Base-by-base conservation (phyloP, 2,329 filamentous ascomycete species). In the Hypoxylon sp. region DNA sequence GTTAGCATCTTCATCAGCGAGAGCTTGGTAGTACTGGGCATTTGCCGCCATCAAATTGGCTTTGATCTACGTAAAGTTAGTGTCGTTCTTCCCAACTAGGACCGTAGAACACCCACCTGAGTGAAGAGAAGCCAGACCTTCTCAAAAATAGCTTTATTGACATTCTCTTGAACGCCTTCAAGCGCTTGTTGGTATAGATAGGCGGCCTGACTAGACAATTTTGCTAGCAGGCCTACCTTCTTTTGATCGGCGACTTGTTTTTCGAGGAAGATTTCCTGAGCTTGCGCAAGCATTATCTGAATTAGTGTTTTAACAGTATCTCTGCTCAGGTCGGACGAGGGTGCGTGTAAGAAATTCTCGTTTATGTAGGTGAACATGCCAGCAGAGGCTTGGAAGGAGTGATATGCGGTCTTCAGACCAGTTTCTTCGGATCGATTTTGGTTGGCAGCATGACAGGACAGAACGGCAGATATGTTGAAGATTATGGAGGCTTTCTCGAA, bases 351-450 rank as follows among this genome's bases (percentile, higher is more conserved):
- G 79, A 99, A 99, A 83, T 99, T 99, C 82, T 99, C 96, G 81
- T 99, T 99, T 84, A 99, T 99, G 77, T 99, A 99, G 59, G 95
- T 98, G 81, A 98, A 99, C 96, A 99, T 99, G 83, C 96, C 96
- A 9, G 96, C 96, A 6, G 95, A 94, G 44, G 96, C 96, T 81
- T 99, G 96, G 83, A 98, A 98, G 19, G 94, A 98, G 81, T 99
- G 95, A 79, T 98, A 99, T 17, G 96, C 94, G 13, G 94, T 95
- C 83, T 99, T 99, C 78, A 98, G 88, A 35, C 95, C 95, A 5
- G 92, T 88, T 77, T 99, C 96, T 78, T 98, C 94, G 71, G 92
- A 92, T 54, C 96, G 90, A 74, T 96, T 94, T 82, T 99, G 97
- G 77, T 93, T 88, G 47, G 95, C 94, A 68, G 95, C 96, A 85